Conservation (phyloP, 768 basidiomycete species). For the Trametes punicea region DNA sequence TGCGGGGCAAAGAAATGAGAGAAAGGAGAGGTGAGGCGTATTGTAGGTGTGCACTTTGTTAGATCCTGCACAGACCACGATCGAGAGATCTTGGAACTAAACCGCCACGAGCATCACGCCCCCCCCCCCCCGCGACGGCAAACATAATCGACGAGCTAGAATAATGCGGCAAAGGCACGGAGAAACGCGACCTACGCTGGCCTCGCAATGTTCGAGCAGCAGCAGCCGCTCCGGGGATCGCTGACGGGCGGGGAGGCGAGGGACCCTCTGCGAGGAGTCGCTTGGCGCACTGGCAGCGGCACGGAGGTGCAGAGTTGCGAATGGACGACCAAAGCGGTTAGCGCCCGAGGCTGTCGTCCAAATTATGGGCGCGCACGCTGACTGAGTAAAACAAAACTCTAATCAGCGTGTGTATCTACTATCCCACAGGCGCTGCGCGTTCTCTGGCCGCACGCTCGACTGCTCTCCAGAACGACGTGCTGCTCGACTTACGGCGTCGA, state of each 20-base stretch:
- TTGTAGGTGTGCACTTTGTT: too few species aligned
- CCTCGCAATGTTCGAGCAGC: neutral
- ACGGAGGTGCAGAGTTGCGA: neutral
- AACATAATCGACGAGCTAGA: neutral
- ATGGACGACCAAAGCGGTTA: neutral
- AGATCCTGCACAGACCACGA: conserved; percentile 8
- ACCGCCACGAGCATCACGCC: conserved; percentile 13
- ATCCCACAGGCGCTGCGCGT: neutral
- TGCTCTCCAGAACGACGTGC: too few species aligned
- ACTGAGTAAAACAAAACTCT: conserved; percentile 12
- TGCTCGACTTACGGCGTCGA: neutral
- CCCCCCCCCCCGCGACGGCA: neutral
- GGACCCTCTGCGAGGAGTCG: neutral
- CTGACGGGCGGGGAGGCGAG: neutral
- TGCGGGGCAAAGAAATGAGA: neutral
- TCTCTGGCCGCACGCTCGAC: neutral
- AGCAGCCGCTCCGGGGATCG: too few species aligned
- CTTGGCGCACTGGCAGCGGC: neutral
- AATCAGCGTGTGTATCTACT: neutral
- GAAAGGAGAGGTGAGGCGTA: neutral
- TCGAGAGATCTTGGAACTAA: conserved; percentile 17
- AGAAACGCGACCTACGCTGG: conserved; percentile 1
- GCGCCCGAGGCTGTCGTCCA: neutral
- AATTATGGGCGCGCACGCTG: conserved; percentile 1
- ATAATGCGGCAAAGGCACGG: neutral